Evolutionary conservation across 208 protist species (phyloP).

Genomic region (Wallacemonas sp.): DNA sequence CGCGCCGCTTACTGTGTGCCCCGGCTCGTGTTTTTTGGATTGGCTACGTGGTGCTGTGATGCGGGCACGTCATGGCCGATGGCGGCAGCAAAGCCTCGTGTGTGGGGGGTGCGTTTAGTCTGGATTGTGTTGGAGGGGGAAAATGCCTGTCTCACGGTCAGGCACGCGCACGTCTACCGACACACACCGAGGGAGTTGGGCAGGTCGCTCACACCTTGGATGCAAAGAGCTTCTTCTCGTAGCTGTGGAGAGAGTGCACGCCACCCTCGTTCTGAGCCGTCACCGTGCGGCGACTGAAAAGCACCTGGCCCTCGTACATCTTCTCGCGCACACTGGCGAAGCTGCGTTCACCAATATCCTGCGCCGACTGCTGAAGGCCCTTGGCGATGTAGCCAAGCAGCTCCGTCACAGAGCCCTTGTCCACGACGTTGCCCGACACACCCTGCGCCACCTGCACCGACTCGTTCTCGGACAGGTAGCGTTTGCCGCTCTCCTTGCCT

Average conservation of each 20-base stretch:
- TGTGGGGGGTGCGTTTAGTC: no score
- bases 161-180: no score
- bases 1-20: no score
- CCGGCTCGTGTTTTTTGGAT: no score
- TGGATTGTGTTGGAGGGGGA: no score
- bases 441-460: constrained; percentile 92
- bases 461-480: constrained; percentile 91
- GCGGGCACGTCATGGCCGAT: no score
- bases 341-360: constrained; percentile 91
- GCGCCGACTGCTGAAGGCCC: constrained; percentile 91
- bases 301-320: constrained; percentile 90
- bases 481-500: constrained; percentile 85
- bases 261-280: constrained; percentile 92
- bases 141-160: no score
- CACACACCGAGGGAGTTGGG: not conserved
- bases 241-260: constrained; percentile 91
- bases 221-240: constrained; percentile 89
- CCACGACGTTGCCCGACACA: constrained; percentile 87
- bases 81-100: no score
- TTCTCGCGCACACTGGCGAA: constrained; percentile 79
- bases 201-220: constrained; percentile 57
- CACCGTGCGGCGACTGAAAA: constrained; percentile 89
- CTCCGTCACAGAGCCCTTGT: constrained; percentile 88
- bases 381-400: constrained; percentile 91
- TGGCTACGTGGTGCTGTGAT: no score